Base-by-base conservation (phyloP, 306 rosid species). In the Ziziphus jujuba region DNA sequence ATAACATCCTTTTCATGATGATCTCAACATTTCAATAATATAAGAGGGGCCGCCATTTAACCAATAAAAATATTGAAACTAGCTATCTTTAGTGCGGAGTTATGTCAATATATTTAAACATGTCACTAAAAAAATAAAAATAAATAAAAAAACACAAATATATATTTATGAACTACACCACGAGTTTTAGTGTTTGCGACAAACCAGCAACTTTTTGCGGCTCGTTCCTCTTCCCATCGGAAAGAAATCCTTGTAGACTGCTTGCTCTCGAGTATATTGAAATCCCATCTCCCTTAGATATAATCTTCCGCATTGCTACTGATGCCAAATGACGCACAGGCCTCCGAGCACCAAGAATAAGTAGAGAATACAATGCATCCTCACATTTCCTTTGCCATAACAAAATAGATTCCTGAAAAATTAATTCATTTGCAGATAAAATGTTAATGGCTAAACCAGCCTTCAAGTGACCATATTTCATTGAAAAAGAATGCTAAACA, bases 261-360 rank as follows among this genome's bases (percentile, higher is more conserved):
- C 98, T 93, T 17, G 81, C 97, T 80, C 98, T 83, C 6, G 97
- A 90, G 82, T 93, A 93, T 62, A 93, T 83, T 0, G 98, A 93
- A 78, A 93, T 93, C 51, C 72, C 59, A 66, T 93, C 98, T 75
- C 98, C 98, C 84, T 90, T 87, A 7, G 81, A 81, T 78, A 93
- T 93, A 77, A 90, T 84, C 75, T 68, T 87, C 7, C 90, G 88
- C 98, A 88, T 93, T 31, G 95, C 96, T 15, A 88, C 85, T 5
- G 98, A 93, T 24, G 97, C 96, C 84, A 93, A 75, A 82, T 93
- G 97, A 61, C 98, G 93, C 63, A 93, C 95, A 16, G 98, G 98
- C 62, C 96, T 82, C 58, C 91, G 87, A n/a, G 95, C 98, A 65
- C 98, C 98, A 17, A 93, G 78, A 73, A 76, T 81, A 72, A 93